These are phyloP conservation scores for Thelonectria discophora DNA, from an alignment of 2,329 filamentous ascomycete genomes.

Conservation along the genomic window DNA sequence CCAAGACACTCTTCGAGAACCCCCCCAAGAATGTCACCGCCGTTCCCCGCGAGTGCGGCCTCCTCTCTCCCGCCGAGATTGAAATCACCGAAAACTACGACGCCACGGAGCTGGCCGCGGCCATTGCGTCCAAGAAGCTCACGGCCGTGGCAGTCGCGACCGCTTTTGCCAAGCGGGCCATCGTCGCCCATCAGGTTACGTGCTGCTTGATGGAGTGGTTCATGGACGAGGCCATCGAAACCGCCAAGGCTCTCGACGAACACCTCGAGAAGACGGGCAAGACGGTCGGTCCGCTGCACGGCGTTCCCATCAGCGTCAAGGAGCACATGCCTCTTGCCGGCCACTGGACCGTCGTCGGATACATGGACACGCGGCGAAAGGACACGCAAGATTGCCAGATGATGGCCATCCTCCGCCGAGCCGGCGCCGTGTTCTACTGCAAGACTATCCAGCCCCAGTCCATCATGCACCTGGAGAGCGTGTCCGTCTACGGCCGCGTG, in stretches of 20 bases:
- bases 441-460: conserved; percentile 15
- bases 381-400: conserved; percentile 8
- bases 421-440: conserved; percentile 13
- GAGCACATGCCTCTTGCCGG: conserved; percentile 67
- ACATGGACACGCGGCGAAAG: neutral
- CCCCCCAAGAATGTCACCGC: conserved; percentile 2
- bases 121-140: conserved; percentile 17
- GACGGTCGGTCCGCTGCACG: conserved; percentile 68
- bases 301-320: conserved; percentile 61
- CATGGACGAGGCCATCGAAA: conserved; percentile 56
- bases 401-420: conserved; percentile 2
- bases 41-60: conserved; percentile 6
- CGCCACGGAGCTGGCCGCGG: neutral
- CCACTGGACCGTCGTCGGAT: conserved; percentile 56
- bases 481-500: conserved; percentile 11
- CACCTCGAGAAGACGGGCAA: conserved; percentile 49
- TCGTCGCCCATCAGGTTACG: conserved; percentile 44
- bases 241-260: conserved; percentile 56
- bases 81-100: conserved; percentile 16
- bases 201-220: conserved; percentile 59
- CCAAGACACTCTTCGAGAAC: neutral
- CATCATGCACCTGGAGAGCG: conserved; percentile 13
- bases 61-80: conserved; percentile 4
- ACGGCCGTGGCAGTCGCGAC: conserved; percentile 38
- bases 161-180: conserved; percentile 42